Evolutionary conservation across 78 protist genomes (phyloP), one percentile per base, ranked within the genome.

Genomic region (Dictyostelium citrinum): DNA sequence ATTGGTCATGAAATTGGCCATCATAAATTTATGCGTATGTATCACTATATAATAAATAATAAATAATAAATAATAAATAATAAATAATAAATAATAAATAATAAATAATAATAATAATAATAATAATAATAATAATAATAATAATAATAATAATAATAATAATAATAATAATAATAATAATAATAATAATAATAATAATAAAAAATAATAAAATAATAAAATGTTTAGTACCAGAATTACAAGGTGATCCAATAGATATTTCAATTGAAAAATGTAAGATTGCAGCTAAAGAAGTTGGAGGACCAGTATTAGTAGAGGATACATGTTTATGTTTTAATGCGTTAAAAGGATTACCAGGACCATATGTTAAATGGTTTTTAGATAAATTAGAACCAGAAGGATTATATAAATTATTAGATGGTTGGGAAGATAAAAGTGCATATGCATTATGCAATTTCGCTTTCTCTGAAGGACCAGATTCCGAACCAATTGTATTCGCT

Each of bases 311-410:
- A 9, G 82, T 90, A 8, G 99, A 99, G 43, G 99, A 99, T 92
- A 98, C 99, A 10, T 95, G 96, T 31, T 97, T 99, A 35, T 98
- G 99, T 85, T 98, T 97, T 96, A 98, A 98, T 76, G 99, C 99
- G 10, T 78, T 98, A 33, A 45, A 88, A 22, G 99, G 99, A 5
- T 90, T 98, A 35, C 99, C 99, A 9, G 99, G 99, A 5, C 99
- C 98, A 17, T 88, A 88, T 46, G 51, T 88, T 7, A 98, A 98
- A 90, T 98, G 99, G 99, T 99, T 99, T 82, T 96, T 99, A 22
- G 97, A 97, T 9, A 97, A 90, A 55, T 33, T 92, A 8, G 98
- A 99, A 7, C 99, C 95, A 80, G 98, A 95, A 7, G 99, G 99
- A 8, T 90, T 99, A 58, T 90, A 96, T 82, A 97, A 97, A 37